phyloP scores from a whole-genome alignment of 495 filamentous ascomycete species.

The Usnea hakonensis region DNA sequence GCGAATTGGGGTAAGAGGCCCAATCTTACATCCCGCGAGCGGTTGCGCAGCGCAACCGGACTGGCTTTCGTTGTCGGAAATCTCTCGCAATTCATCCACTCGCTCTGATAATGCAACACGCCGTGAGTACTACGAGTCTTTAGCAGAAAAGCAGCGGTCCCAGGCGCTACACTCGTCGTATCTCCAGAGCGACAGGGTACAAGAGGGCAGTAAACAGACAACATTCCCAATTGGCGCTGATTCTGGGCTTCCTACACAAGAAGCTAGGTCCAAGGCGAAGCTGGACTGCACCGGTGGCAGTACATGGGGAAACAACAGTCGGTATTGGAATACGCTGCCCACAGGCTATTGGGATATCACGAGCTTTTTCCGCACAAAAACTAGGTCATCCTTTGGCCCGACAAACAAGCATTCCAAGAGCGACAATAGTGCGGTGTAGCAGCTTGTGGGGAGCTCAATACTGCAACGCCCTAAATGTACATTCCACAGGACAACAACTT shows the following conservation, averaged over 20 bases:
- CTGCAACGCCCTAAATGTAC: background rate
- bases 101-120: background rate
- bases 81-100: background rate
- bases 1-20: background rate
- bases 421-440: background rate
- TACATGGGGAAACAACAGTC: background rate
- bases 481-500: background rate
- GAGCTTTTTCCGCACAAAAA: background rate
- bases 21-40: background rate
- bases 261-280: background rate
- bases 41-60: background rate
- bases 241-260: background rate
- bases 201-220: background rate
- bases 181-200: background rate
- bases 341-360: background rate
- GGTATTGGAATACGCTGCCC: background rate
- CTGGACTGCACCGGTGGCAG: background rate
- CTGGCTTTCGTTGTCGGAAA: background rate
- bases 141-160: background rate
- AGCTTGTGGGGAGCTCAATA: background rate
- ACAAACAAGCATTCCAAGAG: background rate
- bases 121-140: background rate
- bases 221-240: background rate
- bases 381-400: background rate
- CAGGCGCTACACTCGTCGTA: background rate